Evolutionary conservation across 192 early-diverging fungal genomes (phyloP), one percentile per base, ranked within the genome.

Genomic region (Linnemannia exigua): DNA sequence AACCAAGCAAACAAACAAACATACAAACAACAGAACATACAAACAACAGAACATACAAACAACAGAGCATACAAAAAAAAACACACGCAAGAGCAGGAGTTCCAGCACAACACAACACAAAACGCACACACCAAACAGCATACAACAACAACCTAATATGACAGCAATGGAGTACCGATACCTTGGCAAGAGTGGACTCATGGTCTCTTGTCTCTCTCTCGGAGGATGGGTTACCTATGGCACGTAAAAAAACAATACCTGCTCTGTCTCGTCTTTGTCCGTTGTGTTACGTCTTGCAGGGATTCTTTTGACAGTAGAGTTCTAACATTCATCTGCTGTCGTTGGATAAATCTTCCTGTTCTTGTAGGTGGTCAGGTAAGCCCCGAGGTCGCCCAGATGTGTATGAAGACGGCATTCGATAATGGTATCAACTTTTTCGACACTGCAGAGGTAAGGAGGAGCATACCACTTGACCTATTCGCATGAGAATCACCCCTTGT

Each of bases 341-440:
- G 11, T n/a, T 25, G 54, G n/a, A n/a, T n/a, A n/a, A n/a, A n/a
- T n/a, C 22, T 3, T 41, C 22, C 46, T 36, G 15, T 11, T 16
- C 25, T 28, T 22, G 11, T 38, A 77, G 70, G 63, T 68, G 75
- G 70, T 14, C 71, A 67, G 20, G 52, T 66, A 50, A 25, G 58
- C 44, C 35, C 81, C 89, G 94, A 95, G 22, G 79, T 87, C 4
- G 90, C 94, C 0, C 75, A 83, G 63, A 86, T 92, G 63, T 94
- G 92, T 79, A 88, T 95, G 83, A 87, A 91, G 61, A 88, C 89
- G 16, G 94, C 94, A 1, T 93, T 88, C 41, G 91, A 95, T 22
- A 71, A 87, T 68, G 96, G 96, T 37, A 89, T 95, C 73, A 96
- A 95, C 87, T 94, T 93, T 86, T 96, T 96, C 76, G 88, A 94